Evolutionary conservation across 2,329 filamentous ascomycete genomes (phyloP).

Genomic region (Myrmaecium sp.): DNA sequence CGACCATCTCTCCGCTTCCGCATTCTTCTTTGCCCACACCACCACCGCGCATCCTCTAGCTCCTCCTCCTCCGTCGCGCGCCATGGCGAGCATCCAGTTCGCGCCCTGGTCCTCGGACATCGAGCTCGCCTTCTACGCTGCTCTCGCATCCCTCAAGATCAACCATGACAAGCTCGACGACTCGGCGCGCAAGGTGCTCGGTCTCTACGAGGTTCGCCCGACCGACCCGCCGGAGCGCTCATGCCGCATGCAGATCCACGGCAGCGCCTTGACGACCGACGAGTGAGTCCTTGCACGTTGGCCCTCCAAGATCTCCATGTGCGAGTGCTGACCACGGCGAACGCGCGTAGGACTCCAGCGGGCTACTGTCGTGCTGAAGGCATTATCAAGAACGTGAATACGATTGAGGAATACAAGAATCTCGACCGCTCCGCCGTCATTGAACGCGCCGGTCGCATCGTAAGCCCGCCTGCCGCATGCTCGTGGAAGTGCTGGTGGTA

Average conservation of each 20-base stretch:
- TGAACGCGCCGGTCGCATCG: slow-evolving; percentile 61
- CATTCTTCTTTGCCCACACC: slow-evolving; percentile 4
- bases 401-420: slow-evolving; percentile 79
- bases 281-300: slow-evolving; percentile 43
- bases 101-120: slow-evolving; percentile 87
- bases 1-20: too few relatives aligned
- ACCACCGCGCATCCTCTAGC: slow-evolving; percentile 2
- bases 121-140: slow-evolving; percentile 86
- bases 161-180: slow-evolving; percentile 95
- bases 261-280: slow-evolving; percentile 67
- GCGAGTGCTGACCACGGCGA: slow-evolving; percentile 6
- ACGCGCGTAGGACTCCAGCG: slow-evolving; percentile 28
- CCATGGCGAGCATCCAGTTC: slow-evolving; percentile 45
- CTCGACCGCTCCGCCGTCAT: slow-evolving; percentile 66
- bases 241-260: slow-evolving; percentile 79
- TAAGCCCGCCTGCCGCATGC: slow-evolving; percentile 23
- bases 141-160: slow-evolving; percentile 84
- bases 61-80: slow-evolving; percentile 5
- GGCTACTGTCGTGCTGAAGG: slow-evolving; percentile 73
- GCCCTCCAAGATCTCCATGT: not conserved
- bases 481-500: not conserved
- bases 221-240: slow-evolving; percentile 56
- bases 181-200: slow-evolving; percentile 70
- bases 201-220: slow-evolving; percentile 71
- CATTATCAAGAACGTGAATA: slow-evolving; percentile 91